Evolutionary conservation across 2,329 filamentous ascomycete species (phyloP).

Genomic region (Aspergillus piperis): DNA sequence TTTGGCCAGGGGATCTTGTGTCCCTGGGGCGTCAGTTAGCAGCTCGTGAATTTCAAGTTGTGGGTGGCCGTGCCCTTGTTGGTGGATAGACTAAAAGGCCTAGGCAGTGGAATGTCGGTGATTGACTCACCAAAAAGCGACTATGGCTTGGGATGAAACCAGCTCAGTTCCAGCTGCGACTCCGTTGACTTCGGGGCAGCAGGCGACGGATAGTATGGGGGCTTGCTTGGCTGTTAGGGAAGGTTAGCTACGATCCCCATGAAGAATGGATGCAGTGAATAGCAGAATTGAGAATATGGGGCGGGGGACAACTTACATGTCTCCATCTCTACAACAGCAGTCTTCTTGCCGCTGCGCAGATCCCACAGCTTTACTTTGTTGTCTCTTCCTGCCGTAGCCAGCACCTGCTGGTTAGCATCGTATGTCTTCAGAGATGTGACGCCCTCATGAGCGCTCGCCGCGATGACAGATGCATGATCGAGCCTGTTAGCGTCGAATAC

Average conservation of each 20-base stretch:
- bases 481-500: slow-evolving; percentile 42
- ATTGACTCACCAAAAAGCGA: slow-evolving; percentile 46
- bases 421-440: slow-evolving; percentile 42
- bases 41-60: slow-evolving; percentile 8
- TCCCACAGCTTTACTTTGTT: slow-evolving; percentile 47
- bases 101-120: neutral
- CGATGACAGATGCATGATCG: slow-evolving; percentile 31
- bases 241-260: slow-evolving; percentile 10
- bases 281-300: neutral
- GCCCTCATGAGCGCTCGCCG: slow-evolving; percentile 36
- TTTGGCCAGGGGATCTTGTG: slow-evolving; percentile 40
- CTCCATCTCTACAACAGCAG: slow-evolving; percentile 36
- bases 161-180: slow-evolving; percentile 60
- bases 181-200: slow-evolving; percentile 47
- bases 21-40: slow-evolving; percentile 43
- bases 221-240: slow-evolving; percentile 47
- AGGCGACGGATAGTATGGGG: slow-evolving; percentile 56
- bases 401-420: slow-evolving; percentile 27
- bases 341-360: slow-evolving; percentile 32
- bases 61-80: no score
- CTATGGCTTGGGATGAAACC: slow-evolving; percentile 43
- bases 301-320: slow-evolving; percentile 33
- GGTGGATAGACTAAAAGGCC: neutral
- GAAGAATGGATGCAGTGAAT: no score
- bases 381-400: slow-evolving; percentile 44